phyloP scores from a whole-genome alignment of 2,329 filamentous ascomycete genomes.

The Fusarium tupiense region DNA sequence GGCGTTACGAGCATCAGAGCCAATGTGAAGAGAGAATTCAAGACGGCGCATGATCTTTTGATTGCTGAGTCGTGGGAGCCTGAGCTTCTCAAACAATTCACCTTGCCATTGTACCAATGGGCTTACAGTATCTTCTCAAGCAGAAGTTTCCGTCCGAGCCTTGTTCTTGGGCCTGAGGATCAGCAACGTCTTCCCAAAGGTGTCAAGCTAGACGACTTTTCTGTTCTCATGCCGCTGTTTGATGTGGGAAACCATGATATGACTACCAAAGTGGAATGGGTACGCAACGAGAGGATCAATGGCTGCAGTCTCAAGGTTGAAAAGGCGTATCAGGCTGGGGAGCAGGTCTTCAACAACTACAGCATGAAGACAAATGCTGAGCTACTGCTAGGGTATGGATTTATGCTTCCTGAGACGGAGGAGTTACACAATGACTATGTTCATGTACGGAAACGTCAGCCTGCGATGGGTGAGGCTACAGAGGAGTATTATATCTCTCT shows the following conservation, averaged over 20 bases:
- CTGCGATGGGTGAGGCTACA: conserved; percentile 25
- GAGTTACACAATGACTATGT: conserved; percentile 68
- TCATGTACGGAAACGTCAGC: conserved; percentile 61
- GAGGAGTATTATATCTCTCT: conserved; percentile 64
- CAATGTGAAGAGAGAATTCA: conserved; percentile 58
- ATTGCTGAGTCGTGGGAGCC: conserved; percentile 36
- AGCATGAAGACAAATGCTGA: conserved; percentile 79
- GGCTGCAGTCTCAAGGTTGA: conserved; percentile 56
- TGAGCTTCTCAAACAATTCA: conserved; percentile 50
- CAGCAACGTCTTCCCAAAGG: conserved; percentile 44
- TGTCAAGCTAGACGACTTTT: conserved; percentile 65
- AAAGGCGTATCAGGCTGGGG: conserved; percentile 58
- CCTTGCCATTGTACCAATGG: conserved; percentile 68
- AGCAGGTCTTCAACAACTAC: conserved; percentile 76
- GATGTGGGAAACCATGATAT: conserved; percentile 79
- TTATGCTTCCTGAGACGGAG: conserved; percentile 60
- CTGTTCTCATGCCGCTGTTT: conserved; percentile 74
- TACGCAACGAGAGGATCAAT: conserved; percentile 52
- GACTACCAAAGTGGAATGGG: conserved; percentile 68
- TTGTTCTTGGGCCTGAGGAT: conserved; percentile 57
- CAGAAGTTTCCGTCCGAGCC: conserved; percentile 70
- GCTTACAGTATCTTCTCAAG: conserved; percentile 72
- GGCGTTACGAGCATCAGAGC: conserved; percentile 59
- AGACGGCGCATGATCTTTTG: conserved; percentile 53
- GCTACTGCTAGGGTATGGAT: conserved; percentile 71